These are phyloP conservation scores for Cucumis cinereus DNA, from an alignment of 306 rosid genomes.

Conservation along the genomic window DNA sequence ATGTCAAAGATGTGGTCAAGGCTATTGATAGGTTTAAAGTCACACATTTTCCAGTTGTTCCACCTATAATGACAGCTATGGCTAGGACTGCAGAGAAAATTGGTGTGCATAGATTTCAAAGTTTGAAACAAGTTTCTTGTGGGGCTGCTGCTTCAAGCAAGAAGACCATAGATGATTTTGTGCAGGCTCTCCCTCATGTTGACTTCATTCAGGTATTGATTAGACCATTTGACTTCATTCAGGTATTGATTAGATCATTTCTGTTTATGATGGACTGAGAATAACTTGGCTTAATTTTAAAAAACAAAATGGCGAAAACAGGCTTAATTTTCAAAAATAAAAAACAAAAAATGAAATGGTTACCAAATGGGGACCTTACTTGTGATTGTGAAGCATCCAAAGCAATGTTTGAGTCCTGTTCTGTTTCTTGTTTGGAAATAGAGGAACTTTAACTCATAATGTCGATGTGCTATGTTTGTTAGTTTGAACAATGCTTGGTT, in stretches of 20 bases:
- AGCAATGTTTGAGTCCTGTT: not conserved
- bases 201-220: conserved; percentile 73
- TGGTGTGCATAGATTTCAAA: conserved; percentile 24
- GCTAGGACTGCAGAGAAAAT: conserved; percentile 21
- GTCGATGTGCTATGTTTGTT: not conserved
- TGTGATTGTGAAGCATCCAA: not conserved
- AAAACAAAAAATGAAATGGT: too few species aligned
- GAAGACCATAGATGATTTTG: conserved; percentile 32
- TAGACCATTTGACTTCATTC: conserved; percentile 53
- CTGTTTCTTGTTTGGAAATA: too few species aligned
- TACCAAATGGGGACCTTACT: too few species aligned
- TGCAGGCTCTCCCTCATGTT: conserved; percentile 36
- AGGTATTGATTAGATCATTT: conserved; percentile 25
- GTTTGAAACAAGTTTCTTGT: conserved; percentile 60
- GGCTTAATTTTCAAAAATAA: too few species aligned
- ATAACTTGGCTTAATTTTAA: not conserved
- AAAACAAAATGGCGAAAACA: too few species aligned
- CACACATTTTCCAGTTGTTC: conserved; percentile 69
- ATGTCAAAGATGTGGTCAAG: conserved; percentile 27
- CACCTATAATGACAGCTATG: conserved; percentile 50
- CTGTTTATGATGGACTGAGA: not conserved
- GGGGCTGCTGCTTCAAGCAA: conserved; percentile 62
- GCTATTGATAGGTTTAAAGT: conserved; percentile 47
- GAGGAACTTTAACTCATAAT: not conserved
- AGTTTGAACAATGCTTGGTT: not conserved